Conservation (phyloP, 2,329 filamentous ascomycete species). For the Sclerotinia spermophila region DNA sequence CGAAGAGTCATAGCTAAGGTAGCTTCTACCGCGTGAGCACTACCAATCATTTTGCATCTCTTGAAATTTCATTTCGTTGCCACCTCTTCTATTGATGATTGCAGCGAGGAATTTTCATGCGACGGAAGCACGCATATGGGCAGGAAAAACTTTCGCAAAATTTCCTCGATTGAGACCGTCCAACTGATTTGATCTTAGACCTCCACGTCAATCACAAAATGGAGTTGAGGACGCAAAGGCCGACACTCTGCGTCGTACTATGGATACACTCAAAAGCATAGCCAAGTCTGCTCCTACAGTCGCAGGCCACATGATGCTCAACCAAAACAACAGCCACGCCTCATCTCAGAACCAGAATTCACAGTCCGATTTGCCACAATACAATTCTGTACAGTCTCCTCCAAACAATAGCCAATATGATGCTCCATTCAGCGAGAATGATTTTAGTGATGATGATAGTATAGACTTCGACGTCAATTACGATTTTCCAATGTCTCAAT, state of each 20-base stretch:
- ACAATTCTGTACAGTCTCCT: neutral
- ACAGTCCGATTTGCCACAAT: neutral
- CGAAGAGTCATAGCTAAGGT: too few species aligned
- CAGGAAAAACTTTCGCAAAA: neutral
- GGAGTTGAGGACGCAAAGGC: neutral
- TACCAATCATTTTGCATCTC: neutral
- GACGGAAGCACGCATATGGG: neutral
- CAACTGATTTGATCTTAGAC: neutral
- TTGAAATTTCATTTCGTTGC: neutral
- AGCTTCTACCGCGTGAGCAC: neutral
- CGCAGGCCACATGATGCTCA: neutral
- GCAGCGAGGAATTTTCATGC: neutral
- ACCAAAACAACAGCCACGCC: neutral
- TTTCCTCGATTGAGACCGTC: neutral
- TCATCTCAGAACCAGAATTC: neutral
- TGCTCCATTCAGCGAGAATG: neutral
- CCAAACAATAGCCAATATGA: neutral
- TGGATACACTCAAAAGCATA: neutral
- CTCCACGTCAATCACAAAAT: neutral
- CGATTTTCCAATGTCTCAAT: neutral
- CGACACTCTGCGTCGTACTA: neutral
- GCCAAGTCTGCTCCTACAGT: neutral
- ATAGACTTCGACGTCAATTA: neutral
- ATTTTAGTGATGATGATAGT: slow-evolving; percentile 3
- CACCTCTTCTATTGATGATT: neutral